Evolutionary conservation across 1,284 basidiomycete genomes (phyloP).

Genomic region (Ustilago hordei): DNA sequence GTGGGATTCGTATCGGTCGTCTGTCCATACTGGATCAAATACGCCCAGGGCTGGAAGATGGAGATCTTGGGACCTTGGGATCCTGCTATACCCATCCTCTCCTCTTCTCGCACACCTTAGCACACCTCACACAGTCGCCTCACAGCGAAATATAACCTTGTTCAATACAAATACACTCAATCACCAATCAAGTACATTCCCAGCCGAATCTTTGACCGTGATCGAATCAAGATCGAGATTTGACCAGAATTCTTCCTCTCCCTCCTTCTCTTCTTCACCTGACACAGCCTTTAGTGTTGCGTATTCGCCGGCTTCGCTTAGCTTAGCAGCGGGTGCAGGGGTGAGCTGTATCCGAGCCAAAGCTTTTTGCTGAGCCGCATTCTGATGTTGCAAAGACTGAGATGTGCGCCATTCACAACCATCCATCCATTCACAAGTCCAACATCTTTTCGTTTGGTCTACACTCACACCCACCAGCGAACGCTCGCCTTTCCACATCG

Average conservation of each 20-base stretch:
- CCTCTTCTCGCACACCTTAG: background rate
- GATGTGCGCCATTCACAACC: conserved; percentile 63
- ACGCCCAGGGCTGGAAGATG: conserved; percentile 58
- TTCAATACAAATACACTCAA: conserved; percentile 1
- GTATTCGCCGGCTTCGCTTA: background rate
- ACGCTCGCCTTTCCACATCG: conserved; percentile 54
- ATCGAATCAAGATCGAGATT: conserved; percentile 28
- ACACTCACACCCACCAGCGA: conserved; percentile 42
- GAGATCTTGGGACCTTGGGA: conserved; percentile 63
- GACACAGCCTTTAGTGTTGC: background rate
- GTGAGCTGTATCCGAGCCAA: background rate
- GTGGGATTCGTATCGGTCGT: conserved; percentile 40
- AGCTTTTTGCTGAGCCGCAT: background rate
- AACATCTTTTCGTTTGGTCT: conserved; percentile 50
- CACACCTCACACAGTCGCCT: background rate
- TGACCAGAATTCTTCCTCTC: conserved; percentile 38
- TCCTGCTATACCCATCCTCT: conserved; percentile 41
- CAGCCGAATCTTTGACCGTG: conserved; percentile 16
- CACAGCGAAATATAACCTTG: background rate
- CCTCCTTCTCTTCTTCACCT: conserved; percentile 6
- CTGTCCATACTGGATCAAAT: conserved; percentile 59
- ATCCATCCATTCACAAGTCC: conserved; percentile 59
- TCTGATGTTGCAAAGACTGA: conserved; percentile 3
- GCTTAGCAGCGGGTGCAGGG: background rate
- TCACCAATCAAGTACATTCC: conserved; percentile 41